phyloP scores from a whole-genome alignment of 371 early-diverging fungal species.

The Apophysomyces trapeziformis region DNA sequence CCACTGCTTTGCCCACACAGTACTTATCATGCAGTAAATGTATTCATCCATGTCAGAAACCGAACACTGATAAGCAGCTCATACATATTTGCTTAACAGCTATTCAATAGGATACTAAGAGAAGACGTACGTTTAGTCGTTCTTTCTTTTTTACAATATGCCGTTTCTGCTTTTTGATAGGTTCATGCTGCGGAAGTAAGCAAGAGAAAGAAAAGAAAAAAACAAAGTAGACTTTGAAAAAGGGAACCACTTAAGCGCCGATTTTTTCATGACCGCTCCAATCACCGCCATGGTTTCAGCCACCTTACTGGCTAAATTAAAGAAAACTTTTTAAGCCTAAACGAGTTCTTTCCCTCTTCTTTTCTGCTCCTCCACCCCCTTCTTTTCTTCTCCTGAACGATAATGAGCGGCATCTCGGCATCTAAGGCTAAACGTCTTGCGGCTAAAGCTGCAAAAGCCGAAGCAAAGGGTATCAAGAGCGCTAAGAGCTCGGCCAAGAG shows the following conservation, averaged over 20 bases:
- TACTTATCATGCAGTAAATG: too few relatives aligned
- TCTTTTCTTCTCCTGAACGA: constrained; percentile 10
- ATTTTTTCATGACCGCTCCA: background rate
- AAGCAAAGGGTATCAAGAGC: constrained; percentile 36
- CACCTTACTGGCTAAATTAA: constrained; percentile 1
- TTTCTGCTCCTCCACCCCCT: constrained; percentile 3
- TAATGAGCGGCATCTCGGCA: constrained; percentile 56
- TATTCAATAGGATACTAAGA: too few relatives aligned
- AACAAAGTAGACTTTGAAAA: too few relatives aligned
- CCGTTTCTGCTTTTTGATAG: too few relatives aligned
- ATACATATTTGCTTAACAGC: too few relatives aligned
- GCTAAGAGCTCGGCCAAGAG: constrained; percentile 34
- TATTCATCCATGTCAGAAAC: too few relatives aligned
- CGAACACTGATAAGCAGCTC: too few relatives aligned
- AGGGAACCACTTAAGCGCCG: background rate
- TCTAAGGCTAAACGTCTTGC: constrained; percentile 86
- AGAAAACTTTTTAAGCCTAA: constrained; percentile 4
- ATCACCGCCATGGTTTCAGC: constrained; percentile 11
- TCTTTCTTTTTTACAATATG: too few relatives aligned
- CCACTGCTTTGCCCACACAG: too few relatives aligned
- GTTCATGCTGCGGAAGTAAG: too few relatives aligned
- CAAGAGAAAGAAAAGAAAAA: too few relatives aligned
- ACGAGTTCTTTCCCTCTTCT: background rate
- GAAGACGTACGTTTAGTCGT: too few relatives aligned
- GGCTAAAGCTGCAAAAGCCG: constrained; percentile 70